phyloP scores from a whole-genome alignment of 1,284 basidiomycete genomes.

The Moesziomyces globuligerus region DNA sequence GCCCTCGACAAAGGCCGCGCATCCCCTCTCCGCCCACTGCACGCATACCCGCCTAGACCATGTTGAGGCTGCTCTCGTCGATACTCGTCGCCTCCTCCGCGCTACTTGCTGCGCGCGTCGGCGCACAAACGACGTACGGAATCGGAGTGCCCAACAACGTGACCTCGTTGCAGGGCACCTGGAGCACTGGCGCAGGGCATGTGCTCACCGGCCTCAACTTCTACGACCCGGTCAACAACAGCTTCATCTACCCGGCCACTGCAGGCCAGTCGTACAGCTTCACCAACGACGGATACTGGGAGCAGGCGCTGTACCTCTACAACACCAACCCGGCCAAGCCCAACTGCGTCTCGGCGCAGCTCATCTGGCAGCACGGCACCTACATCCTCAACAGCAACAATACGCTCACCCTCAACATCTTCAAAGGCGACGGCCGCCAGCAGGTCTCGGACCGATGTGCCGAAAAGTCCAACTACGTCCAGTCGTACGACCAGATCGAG shows the following conservation, averaged over 20 bases:
- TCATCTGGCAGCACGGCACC: conserved; percentile 65
- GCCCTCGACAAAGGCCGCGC: too few relatives aligned
- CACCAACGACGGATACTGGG: conserved; percentile 61
- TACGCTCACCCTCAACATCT: conserved; percentile 53
- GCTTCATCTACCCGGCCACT: conserved; percentile 57
- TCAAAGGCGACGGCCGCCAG: conserved; percentile 56
- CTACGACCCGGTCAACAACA: conserved; percentile 60
- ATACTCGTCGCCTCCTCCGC: conserved; percentile 16
- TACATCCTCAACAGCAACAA: conserved; percentile 51
- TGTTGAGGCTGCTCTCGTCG: conserved; percentile 26
- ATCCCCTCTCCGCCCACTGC: too few relatives aligned
- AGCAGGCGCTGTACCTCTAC: conserved; percentile 59
- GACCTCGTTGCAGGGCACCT: conserved; percentile 57
- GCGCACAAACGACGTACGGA: conserved; percentile 33
- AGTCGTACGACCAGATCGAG: conserved; percentile 54
- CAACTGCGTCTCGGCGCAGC: conserved; percentile 61
- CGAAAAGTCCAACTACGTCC: conserved; percentile 44
- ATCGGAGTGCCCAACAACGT: conserved; percentile 43
- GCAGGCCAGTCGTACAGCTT: conserved; percentile 64
- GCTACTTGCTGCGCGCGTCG: conserved; percentile 13
- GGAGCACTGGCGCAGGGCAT: conserved; percentile 57
- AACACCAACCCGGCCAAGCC: conserved; percentile 54
- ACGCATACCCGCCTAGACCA: neutral
- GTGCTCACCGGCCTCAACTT: conserved; percentile 62
- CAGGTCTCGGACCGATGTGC: conserved; percentile 42